These are phyloP conservation scores for Alternaria burnsii DNA, from an alignment of 2,329 filamentous ascomycete genomes.

Conservation along the genomic window DNA sequence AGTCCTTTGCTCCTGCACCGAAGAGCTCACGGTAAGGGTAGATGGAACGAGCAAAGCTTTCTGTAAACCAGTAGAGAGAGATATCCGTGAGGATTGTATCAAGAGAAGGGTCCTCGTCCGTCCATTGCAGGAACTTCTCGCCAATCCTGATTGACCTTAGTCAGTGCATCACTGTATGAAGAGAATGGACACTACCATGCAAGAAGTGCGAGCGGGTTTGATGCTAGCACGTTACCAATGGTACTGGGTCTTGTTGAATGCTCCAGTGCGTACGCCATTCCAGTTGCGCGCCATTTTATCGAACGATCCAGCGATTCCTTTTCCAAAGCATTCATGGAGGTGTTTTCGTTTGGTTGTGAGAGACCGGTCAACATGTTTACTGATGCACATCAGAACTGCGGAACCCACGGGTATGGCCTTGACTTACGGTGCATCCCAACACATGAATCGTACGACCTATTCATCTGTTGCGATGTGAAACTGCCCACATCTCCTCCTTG, in stretches of 20 bases:
- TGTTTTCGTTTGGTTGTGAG: conserved; percentile 24
- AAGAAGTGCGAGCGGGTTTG: conserved; percentile 65
- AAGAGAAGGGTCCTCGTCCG: conserved; percentile 53
- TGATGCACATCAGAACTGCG: conserved; percentile 13
- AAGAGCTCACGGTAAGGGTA: conserved; percentile 58
- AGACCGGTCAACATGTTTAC: conserved; percentile 36
- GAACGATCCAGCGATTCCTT: conserved; percentile 20
- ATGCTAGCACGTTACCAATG: conserved; percentile 63
- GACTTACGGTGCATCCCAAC: conserved; percentile 52
- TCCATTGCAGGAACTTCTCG: conserved; percentile 67
- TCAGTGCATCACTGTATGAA: not conserved
- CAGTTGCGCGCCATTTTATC: conserved; percentile 51
- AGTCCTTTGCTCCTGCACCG: conserved; percentile 15
- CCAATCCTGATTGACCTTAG: conserved; percentile 53
- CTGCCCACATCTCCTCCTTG: conserved; percentile 68
- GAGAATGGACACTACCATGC: conserved; percentile 54
- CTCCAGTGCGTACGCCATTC: conserved; percentile 61
- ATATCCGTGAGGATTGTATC: conserved; percentile 61
- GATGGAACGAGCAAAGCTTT: conserved; percentile 55
- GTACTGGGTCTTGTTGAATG: conserved; percentile 66
- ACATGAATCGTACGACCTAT: conserved; percentile 55
- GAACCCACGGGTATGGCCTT: not conserved
- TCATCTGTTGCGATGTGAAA: conserved; percentile 54
- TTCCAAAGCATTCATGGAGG: conserved; percentile 29
- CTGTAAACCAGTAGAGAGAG: conserved; percentile 66